Percentiles rank a stretch among this genome's conserved stretches.
Evolutionary conservation across 768 basidiomycete species (phyloP).

Genomic region (Suillus bovinus): DNA sequence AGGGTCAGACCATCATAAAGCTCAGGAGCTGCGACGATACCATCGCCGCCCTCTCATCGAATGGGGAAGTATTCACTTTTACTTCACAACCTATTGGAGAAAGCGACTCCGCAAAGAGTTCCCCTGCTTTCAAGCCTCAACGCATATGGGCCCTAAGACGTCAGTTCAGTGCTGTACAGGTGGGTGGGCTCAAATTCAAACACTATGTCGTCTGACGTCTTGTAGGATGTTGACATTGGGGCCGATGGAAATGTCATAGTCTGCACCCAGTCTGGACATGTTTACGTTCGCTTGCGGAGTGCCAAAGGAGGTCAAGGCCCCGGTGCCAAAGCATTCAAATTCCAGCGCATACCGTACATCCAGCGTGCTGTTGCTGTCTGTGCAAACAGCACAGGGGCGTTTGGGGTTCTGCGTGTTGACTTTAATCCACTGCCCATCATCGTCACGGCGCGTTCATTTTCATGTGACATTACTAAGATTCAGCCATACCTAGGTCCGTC

Average conservation of each 20-base stretch:
- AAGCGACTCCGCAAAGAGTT: constrained; percentile 18
- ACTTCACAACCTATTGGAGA: constrained; percentile 41
- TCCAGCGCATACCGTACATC: constrained; percentile 74
- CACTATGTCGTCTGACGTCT: constrained; percentile 2
- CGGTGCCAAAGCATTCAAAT: constrained; percentile 61
- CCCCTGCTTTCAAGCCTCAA: constrained; percentile 66
- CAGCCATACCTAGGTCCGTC: constrained; percentile 54
- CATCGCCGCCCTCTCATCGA: constrained; percentile 80
- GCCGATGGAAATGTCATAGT: constrained; percentile 86
- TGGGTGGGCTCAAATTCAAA: constrained; percentile 31
- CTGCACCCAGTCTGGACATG: constrained; percentile 94
- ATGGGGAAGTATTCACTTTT: constrained; percentile 93
- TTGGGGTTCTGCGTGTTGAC: constrained; percentile 81
- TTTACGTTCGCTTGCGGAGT: constrained; percentile 77
- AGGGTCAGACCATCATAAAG: constrained; percentile 73
- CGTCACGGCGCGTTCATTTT: constrained; percentile 54
- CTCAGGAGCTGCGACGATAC: constrained; percentile 75
- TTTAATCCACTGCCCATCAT: constrained; percentile 57
- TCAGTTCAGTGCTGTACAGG: constrained; percentile 81
- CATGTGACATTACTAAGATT: constrained; percentile 64
- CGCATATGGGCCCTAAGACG: constrained; percentile 89
- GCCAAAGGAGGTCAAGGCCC: constrained; percentile 25
- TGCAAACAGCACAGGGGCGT: constrained; percentile 85
- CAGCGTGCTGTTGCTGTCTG: constrained; percentile 87
- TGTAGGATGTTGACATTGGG: constrained; percentile 85